These are phyloP conservation scores for Alternaria panax DNA, from an alignment of 2,329 filamentous ascomycete genomes.

Conservation along the genomic window DNA sequence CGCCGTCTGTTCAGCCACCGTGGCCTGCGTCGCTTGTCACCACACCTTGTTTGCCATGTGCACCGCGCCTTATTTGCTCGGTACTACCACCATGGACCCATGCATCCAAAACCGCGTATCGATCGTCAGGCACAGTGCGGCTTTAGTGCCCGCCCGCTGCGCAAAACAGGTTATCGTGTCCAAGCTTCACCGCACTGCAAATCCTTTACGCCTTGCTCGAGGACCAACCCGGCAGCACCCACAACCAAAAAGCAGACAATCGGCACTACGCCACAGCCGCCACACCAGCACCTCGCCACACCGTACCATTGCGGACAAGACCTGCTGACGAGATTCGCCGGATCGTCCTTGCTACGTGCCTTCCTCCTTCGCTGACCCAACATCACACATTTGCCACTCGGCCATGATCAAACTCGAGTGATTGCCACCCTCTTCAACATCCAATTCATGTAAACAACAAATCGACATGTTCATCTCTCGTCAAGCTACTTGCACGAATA, in stretches of 20 bases:
- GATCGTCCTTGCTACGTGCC: background rate
- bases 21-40: constrained; percentile 11
- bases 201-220: background rate
- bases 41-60: constrained; percentile 20
- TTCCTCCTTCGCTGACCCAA: background rate
- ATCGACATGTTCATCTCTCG: background rate
- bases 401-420: background rate
- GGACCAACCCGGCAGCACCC: background rate
- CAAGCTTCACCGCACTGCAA: background rate
- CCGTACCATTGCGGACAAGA: background rate
- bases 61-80: constrained; percentile 8
- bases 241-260: background rate
- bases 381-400: background rate
- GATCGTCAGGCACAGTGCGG: constrained; percentile 20
- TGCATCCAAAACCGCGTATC: constrained; percentile 5
- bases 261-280: background rate
- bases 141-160: constrained; percentile 1
- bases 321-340: constrained; percentile 3
- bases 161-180: constrained; percentile 1
- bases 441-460: too few species aligned
- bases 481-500: background rate
- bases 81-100: constrained; percentile 9
- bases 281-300: constrained; percentile 1
- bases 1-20: constrained; percentile 12
- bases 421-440: too few species aligned